phyloP scores from a whole-genome alignment of 176 grass and related monocot genomes.

The Saccharum spontaneum region DNA sequence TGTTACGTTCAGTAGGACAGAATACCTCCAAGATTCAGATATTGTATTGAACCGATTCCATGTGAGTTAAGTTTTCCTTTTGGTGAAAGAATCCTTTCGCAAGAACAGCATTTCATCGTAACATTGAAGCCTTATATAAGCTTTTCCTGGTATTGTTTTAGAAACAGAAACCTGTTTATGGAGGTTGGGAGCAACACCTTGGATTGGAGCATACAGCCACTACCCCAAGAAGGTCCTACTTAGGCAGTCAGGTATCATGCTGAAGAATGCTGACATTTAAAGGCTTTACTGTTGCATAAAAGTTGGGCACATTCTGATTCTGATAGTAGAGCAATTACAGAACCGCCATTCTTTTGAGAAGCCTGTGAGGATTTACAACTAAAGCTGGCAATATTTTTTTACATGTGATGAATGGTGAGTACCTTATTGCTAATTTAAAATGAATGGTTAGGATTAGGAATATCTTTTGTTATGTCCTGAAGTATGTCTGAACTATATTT shows the following conservation, averaged over 20 bases:
- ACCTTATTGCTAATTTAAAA: neutral
- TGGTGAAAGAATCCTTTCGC: neutral
- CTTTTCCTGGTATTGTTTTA: neutral
- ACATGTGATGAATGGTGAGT: slow-evolving; percentile 6
- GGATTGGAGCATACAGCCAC: slow-evolving; percentile 69
- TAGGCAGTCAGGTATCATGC: slow-evolving; percentile 57
- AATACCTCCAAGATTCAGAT: slow-evolving; percentile 75
- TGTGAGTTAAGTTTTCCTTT: slow-evolving; percentile 28
- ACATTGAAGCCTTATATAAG: neutral
- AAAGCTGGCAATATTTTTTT: slow-evolving; percentile 11
- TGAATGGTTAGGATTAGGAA: slow-evolving; percentile 13
- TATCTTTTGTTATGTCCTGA: neutral
- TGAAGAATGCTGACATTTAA: neutral
- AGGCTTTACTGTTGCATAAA: neutral
- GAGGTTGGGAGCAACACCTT: slow-evolving; percentile 64
- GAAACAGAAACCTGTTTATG: slow-evolving; percentile 61
- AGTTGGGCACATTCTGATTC: neutral
- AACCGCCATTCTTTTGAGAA: slow-evolving; percentile 76
- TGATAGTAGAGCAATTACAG: slow-evolving; percentile 35
- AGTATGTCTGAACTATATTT: neutral
- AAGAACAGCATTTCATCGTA: neutral
- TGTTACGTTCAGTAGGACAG: slow-evolving; percentile 46
- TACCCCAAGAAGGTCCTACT: slow-evolving; percentile 49
- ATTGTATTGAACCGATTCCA: slow-evolving; percentile 63
- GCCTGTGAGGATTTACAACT: slow-evolving; percentile 82